phyloP scores from a whole-genome alignment of 1,284 basidiomycete species.

The Marasmius sp. region DNA sequence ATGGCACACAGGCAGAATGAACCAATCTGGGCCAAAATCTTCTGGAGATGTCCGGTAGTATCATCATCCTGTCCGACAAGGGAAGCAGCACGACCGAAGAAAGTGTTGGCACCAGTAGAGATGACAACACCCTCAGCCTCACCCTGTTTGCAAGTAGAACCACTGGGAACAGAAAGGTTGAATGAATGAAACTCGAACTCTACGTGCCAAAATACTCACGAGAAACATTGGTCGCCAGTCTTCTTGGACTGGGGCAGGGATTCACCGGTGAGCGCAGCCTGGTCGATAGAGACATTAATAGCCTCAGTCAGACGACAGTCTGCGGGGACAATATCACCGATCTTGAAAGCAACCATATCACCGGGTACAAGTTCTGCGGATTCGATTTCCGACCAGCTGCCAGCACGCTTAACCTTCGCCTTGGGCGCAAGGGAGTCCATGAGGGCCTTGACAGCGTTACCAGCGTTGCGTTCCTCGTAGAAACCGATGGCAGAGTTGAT shows the following conservation, averaged over 20 bases:
- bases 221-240: conserved; percentile 93
- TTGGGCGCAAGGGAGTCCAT: conserved; percentile 99
- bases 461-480: conserved; percentile 96
- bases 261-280: conserved; percentile 95
- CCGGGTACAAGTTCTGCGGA: conserved; percentile 88
- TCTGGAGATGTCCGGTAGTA: conserved; percentile 95
- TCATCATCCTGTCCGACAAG: conserved; percentile 96
- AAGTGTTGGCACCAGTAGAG: conserved; percentile 93
- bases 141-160: conserved; percentile 96
- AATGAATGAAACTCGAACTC: conserved; percentile 10
- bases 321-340: conserved; percentile 95
- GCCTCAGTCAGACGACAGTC: conserved; percentile 95
- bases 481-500: conserved; percentile 98
- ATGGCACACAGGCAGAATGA: conserved; percentile 94
- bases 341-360: conserved; percentile 95
- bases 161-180: conserved; percentile 44
- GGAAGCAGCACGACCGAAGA: conserved; percentile 94
- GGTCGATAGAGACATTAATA: conserved; percentile 95
- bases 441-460: conserved; percentile 98
- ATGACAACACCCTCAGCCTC: conserved; percentile 97
- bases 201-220: conserved; percentile 50
- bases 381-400: conserved; percentile 86
- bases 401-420: conserved; percentile 87
- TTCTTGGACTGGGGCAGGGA: conserved; percentile 92
- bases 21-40: conserved; percentile 95